Percentiles rank a stretch among this genome's conserved stretches.
These are phyloP conservation scores for Alternaria sp. DNA, from an alignment of 2,329 filamentous ascomycete genomes.

Conservation along the genomic window DNA sequence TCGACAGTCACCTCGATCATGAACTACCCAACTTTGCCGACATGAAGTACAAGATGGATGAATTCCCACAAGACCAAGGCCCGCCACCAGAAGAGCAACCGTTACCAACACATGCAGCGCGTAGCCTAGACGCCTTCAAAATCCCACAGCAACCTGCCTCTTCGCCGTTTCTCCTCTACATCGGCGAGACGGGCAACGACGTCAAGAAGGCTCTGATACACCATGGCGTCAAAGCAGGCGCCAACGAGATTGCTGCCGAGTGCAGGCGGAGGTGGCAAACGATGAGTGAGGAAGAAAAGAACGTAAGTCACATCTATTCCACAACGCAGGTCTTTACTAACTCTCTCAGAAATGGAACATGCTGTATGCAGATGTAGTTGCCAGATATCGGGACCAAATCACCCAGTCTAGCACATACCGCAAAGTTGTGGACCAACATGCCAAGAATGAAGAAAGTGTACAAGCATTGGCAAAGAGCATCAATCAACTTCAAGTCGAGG, in stretches of 20 bases:
- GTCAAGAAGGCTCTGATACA: conserved; percentile 51
- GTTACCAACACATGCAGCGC: conserved; percentile 27
- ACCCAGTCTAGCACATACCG: conserved; percentile 49
- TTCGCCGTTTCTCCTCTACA: conserved; percentile 53
- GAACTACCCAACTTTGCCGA: conserved; percentile 50
- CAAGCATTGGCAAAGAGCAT: conserved; percentile 53
- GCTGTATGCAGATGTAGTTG: conserved; percentile 53
- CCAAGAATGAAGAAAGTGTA: conserved; percentile 52
- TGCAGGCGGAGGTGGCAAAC: conserved; percentile 52
- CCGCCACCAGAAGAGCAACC: conserved; percentile 27
- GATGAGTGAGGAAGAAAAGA: conserved; percentile 52
- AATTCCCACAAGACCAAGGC: conserved; percentile 36
- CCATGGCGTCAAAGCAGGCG: conserved; percentile 49
- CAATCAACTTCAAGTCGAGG: conserved; percentile 52
- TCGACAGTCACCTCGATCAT: conserved; percentile 63
- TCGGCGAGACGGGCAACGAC: conserved; percentile 51
- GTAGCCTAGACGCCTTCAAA: conserved; percentile 45
- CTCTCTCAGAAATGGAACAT: conserved; percentile 52
- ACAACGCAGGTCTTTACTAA: conserved; percentile 20
- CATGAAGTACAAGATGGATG: conserved; percentile 50
- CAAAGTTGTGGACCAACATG: conserved; percentile 50
- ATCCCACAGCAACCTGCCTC: conserved; percentile 52
- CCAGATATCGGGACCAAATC: conserved; percentile 51
- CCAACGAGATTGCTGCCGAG: conserved; percentile 54
- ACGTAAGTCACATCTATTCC: conserved; percentile 28